Conservation (phyloP, 805 yeast genomes). For the Kazachstania kunashirensis region DNA sequence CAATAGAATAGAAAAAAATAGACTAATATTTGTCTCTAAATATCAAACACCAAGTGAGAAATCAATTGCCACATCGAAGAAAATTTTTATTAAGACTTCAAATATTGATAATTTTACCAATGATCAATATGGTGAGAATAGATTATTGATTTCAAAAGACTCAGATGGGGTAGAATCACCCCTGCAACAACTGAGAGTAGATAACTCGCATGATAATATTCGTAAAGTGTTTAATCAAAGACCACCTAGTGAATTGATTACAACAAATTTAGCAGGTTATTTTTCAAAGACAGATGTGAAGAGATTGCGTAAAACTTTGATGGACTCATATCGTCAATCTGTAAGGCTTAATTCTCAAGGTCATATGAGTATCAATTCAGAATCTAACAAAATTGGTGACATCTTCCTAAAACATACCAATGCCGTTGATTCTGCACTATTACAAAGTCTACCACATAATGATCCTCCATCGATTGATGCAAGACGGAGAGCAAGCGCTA, state of each 20-base stretch:
- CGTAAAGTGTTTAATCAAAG: constrained; percentile 66
- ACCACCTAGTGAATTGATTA: constrained; percentile 87
- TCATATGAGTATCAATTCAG: constrained; percentile 24
- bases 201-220: constrained; percentile 22
- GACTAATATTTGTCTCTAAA: constrained; percentile 57
- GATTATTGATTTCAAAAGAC: too few species aligned
- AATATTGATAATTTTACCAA: constrained; percentile 1
- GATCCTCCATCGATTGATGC: background rate
- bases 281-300: constrained; percentile 75
- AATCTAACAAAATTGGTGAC: constrained; percentile 51
- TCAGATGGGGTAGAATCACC: too few species aligned
- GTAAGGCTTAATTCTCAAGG: constrained; percentile 36
- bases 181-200: constrained; percentile 13
- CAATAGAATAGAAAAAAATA: constrained; percentile 57
- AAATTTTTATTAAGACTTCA: constrained; percentile 28
- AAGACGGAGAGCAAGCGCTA: constrained; percentile 30
- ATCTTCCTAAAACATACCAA: constrained; percentile 45
- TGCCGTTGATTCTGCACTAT: constrained; percentile 43
- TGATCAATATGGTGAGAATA: background rate
- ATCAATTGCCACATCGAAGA: constrained; percentile 49
- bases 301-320: constrained; percentile 66
- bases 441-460: constrained; percentile 22
- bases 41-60: constrained; percentile 53
- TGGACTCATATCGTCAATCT: constrained; percentile 77
- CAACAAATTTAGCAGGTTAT: constrained; percentile 79